Evolutionary conservation across 495 filamentous ascomycete species (phyloP), one percentile per base, ranked within the genome.

Genomic region (Tuber indicum): DNA sequence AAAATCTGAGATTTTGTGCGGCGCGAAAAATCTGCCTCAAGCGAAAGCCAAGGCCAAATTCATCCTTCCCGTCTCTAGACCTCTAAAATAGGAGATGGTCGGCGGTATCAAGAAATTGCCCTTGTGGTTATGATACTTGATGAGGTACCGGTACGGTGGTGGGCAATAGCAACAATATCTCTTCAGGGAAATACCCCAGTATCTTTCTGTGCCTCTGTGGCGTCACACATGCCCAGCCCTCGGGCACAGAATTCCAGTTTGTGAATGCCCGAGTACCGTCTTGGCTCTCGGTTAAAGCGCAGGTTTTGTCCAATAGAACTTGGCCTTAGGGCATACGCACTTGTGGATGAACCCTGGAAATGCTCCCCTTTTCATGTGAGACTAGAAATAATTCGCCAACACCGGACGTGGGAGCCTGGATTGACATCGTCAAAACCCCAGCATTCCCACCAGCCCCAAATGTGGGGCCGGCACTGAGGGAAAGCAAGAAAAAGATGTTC

Each of bases 351-450:
- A 8, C 58, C 58, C 26, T 32, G 10, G 14, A 1, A 17, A 4
- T 17, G 58, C 58, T 36, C 5, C 26, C 26, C 16, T 36, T 26
- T 36, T 36, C 14, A 36, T 36, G 58, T 36, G 58, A 36, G 58
- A 66, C 58, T 36, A 58, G 49, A n/a, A 66, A 66, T 66, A 66
- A 66, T 36, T 66, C 58, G 58, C 26, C 32, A 66, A 66, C 14
- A 66, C 32, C 17, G 14, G 58, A 17, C 52, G 26, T 66, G 3
- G 58, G 26, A 66, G 26, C 14, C 26, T 12, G 58, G 26, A 66
- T 36, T 36, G 58, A 66, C n/a, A 66, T 66, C 12, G 58, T 8
- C 26, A 36, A 36, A 36, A 14, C 14, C 26, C n/a, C 58, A 66
- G 58, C 32, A 2, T 66, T 16, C 58, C 14, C n/a, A 36, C 32